These are phyloP conservation scores for Hordeum marinum DNA, from an alignment of 176 grass and related monocot species.

Conservation along the genomic window DNA sequence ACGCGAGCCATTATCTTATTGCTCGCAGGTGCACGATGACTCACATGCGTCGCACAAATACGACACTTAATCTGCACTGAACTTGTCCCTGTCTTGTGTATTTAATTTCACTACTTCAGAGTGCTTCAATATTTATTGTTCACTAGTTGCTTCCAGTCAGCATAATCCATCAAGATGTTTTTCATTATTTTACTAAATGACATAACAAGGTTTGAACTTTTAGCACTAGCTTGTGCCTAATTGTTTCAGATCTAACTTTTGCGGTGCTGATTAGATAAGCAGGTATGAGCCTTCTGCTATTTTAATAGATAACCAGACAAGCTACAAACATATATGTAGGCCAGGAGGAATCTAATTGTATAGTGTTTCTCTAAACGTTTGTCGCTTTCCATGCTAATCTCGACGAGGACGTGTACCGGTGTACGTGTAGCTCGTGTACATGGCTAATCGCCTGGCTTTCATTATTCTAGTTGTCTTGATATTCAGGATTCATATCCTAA, in stretches of 20 bases:
- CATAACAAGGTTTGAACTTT: neutral
- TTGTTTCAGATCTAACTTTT: neutral
- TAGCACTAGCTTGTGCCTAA: neutral
- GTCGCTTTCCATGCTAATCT: neutral
- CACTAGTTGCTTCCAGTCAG: neutral
- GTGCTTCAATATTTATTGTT: constrained; percentile 3
- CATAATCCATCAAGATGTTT: neutral
- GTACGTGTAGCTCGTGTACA: neutral
- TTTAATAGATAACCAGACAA: neutral
- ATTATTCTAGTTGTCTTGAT: neutral
- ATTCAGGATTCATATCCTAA: neutral
- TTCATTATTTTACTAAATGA: neutral
- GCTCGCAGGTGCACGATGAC: neutral
- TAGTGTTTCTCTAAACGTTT: neutral
- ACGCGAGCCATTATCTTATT: neutral
- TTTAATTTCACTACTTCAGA: constrained; percentile 10
- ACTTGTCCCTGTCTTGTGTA: constrained; percentile 5
- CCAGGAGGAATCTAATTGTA: constrained; percentile 2
- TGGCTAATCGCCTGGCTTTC: neutral
- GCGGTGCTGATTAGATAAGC: neutral
- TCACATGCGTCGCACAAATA: neutral
- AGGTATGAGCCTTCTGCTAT: neutral
- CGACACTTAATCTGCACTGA: constrained; percentile 18
- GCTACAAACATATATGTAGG: neutral
- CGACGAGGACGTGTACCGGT: neutral